These are phyloP conservation scores for Clitopilus passeckerianus DNA, from an alignment of 768 basidiomycete species.

Conservation along the genomic window DNA sequence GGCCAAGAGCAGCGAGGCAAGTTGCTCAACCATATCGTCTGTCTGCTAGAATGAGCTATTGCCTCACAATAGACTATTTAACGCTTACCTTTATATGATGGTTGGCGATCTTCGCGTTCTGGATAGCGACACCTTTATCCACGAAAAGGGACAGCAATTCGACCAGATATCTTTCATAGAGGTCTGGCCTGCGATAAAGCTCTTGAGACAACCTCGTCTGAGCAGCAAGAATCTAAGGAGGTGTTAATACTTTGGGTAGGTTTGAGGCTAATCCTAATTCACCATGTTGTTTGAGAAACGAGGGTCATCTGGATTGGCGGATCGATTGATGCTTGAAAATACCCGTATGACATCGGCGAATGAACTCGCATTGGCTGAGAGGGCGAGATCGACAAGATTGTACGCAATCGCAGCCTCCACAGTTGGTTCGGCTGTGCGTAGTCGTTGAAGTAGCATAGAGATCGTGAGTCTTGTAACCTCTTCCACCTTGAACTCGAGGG, in stretches of 20 bases:
- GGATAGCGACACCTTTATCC: slow-evolving; percentile 89
- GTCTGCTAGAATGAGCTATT: slow-evolving; percentile 36
- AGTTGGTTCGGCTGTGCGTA: slow-evolving; percentile 79
- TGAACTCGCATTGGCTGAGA: slow-evolving; percentile 68
- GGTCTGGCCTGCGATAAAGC: slow-evolving; percentile 64
- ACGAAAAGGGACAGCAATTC: slow-evolving; percentile 84
- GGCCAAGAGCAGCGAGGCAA: slow-evolving; percentile 84
- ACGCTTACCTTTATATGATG: slow-evolving; percentile 57
- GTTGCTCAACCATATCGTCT: slow-evolving; percentile 81
- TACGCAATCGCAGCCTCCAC: slow-evolving; percentile 91
- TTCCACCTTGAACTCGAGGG: slow-evolving; percentile 81
- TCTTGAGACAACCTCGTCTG: slow-evolving; percentile 88
- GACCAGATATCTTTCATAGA: slow-evolving; percentile 75
- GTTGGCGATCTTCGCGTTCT: slow-evolving; percentile 68
- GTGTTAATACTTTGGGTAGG: background rate
- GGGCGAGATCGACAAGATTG: slow-evolving; percentile 86
- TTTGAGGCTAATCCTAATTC: background rate
- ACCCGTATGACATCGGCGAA: slow-evolving; percentile 82
- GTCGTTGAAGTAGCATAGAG: slow-evolving; percentile 87
- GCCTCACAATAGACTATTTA: no score
- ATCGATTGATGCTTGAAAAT: slow-evolving; percentile 81
- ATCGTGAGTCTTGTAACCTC: slow-evolving; percentile 87
- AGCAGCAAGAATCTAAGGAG: slow-evolving; percentile 66
- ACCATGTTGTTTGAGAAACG: slow-evolving; percentile 89
- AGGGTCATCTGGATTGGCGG: slow-evolving; percentile 85